phyloP scores from a whole-genome alignment of 2,329 filamentous ascomycete genomes.

The Sarocladium kiliense region DNA sequence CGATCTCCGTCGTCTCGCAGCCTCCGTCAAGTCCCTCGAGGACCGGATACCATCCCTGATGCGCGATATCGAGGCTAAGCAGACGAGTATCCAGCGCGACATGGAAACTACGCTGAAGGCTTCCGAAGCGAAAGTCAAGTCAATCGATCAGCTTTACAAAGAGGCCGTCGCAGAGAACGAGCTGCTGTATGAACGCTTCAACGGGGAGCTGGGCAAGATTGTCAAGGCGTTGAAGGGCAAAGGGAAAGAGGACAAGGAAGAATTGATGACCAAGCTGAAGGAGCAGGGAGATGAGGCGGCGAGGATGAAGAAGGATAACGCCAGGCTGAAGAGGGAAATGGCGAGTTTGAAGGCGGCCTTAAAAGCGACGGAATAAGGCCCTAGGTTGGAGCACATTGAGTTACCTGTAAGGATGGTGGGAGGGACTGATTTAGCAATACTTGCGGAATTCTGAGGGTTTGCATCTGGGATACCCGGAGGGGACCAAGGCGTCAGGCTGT shows the following conservation, averaged over 20 bases:
- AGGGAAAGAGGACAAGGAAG: conserved; percentile 72
- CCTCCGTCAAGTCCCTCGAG: conserved; percentile 63
- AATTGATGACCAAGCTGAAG: conserved; percentile 65
- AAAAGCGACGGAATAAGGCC: conserved; percentile 41
- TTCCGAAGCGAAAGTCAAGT: conserved; percentile 71
- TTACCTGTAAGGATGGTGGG: too few species aligned
- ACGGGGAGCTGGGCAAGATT: conserved; percentile 82
- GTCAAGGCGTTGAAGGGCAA: conserved; percentile 68
- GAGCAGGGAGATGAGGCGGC: conserved; percentile 74
- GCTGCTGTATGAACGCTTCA: conserved; percentile 85
- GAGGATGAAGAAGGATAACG: conserved; percentile 79
- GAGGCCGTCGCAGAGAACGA: conserved; percentile 89
- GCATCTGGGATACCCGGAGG: conserved; percentile 15
- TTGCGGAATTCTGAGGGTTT: conserved; percentile 16
- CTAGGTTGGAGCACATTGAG: too few species aligned
- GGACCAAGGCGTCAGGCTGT: conserved; percentile 7
- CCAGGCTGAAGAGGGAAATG: conserved; percentile 75
- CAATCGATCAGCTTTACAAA: conserved; percentile 83
- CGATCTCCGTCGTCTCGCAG: conserved; percentile 45
- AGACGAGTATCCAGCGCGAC: conserved; percentile 62
- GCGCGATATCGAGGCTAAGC: conserved; percentile 54
- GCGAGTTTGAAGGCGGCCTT: conserved; percentile 59
- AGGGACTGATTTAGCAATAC: conserved; percentile 15
- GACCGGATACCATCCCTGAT: conserved; percentile 56
- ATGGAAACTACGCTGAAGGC: conserved; percentile 67